Base-by-base conservation (phyloP, 2,329 filamentous ascomycete genomes). In the Alternaria postmessia region DNA sequence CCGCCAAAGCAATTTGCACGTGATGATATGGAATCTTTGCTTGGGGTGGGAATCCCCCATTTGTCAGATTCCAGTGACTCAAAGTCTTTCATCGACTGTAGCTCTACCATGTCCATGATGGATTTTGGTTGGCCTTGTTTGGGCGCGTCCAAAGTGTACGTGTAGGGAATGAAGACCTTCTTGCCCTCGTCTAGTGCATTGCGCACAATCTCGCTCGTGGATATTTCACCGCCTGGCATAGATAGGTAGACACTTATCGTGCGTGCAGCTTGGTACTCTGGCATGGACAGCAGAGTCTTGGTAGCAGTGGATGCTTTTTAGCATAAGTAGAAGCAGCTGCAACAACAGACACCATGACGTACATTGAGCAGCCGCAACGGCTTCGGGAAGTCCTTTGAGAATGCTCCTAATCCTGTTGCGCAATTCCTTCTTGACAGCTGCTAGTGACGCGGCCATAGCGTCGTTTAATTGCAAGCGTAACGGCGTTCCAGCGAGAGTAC, bases 21-120 rank as follows among this genome's bases (percentile, higher is more conserved):
- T 62, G 83, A 79, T 48, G 84, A 77, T 3, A 96, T 84, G 2
- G 90, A 91, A 20, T 86, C 82, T 51, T 85, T 81, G 61, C 88
- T 84, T 59, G 96, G 87, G 32, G 91, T 94, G n/a, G 95, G 95
- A 65, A 99, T 99, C 9, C 93, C 94, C 95, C 95, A 99, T 75
- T 86, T 88, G 79, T 99, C 95, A 41, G 86, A 85, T 72, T 88
- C 81, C 61, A 98, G 82, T 24, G 87, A 86, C 64, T 93, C 87
- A 77, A 94, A 97, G 76, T 99, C 95, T 28, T 86, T 81, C 51
- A 92, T 78, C 26, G 88, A 89, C 57, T 84, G 82, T 41, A 99
- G 83, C 63, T 88, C 88, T 22, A 99, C 87, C 95, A 99, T 98
- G 74, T 97, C 93, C 95, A 99, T 99, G 54, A 95, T 86, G 16